These are phyloP conservation scores for Ophidiomyces ophidiicola DNA, from an alignment of 2,329 filamentous ascomycete species.

Conservation along the genomic window DNA sequence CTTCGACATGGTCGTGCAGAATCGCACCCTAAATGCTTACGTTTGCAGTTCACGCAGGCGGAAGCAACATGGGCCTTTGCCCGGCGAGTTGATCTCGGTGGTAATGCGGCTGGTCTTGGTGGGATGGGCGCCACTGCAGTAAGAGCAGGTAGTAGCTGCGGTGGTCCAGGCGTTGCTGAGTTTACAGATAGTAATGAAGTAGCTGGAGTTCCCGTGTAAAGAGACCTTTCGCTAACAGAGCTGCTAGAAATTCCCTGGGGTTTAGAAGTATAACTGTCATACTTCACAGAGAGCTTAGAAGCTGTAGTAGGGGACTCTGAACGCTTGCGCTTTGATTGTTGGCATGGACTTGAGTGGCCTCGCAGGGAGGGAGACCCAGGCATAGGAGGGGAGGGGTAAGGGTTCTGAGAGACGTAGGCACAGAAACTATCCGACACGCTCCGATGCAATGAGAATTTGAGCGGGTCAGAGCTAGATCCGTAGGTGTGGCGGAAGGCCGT, in stretches of 20 bases:
- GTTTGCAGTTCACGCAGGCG: slow-evolving; percentile 31
- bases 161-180: slow-evolving; percentile 6
- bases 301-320: slow-evolving; percentile 17
- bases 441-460: slow-evolving; percentile 20
- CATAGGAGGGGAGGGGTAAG: slow-evolving; percentile 26
- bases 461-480: slow-evolving; percentile 20
- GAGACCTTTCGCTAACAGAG: slow-evolving; percentile 3
- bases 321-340: slow-evolving; percentile 20
- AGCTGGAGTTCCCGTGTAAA: slow-evolving; percentile 4
- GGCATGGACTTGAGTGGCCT: slow-evolving; percentile 18
- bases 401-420: slow-evolving; percentile 19
- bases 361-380: slow-evolving; percentile 24
- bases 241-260: slow-evolving; percentile 6
- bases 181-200: slow-evolving; percentile 1
- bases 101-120: slow-evolving; percentile 14
- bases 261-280: slow-evolving; percentile 3
- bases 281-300: background rate
- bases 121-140: slow-evolving; percentile 11
- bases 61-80: slow-evolving; percentile 29
- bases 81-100: slow-evolving; percentile 24
- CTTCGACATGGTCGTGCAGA: slow-evolving; percentile 26
- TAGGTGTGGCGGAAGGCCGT: slow-evolving; percentile 15
- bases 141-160: slow-evolving; percentile 14
- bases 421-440: slow-evolving; percentile 18
- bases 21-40: slow-evolving; percentile 30